Evolutionary conservation across 805 yeast species (phyloP).

Genomic region (Lachancea fermentati): DNA sequence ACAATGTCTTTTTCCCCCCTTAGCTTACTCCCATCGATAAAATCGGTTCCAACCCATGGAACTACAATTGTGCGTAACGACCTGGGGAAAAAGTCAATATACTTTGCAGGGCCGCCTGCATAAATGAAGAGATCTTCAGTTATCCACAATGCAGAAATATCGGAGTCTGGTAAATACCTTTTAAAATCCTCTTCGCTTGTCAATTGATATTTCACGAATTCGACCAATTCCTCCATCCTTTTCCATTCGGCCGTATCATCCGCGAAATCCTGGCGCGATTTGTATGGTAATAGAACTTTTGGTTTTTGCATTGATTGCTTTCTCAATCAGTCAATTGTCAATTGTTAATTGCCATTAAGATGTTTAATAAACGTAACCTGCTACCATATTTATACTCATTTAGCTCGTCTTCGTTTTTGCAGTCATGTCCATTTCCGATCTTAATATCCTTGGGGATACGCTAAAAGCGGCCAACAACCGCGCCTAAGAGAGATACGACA

Average conservation of each 20-base stretch:
- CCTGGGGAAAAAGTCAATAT: constrained; percentile 43
- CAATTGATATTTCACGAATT: constrained; percentile 37
- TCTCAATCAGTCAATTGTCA: neutral
- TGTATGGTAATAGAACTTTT: constrained; percentile 32
- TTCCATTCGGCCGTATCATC: constrained; percentile 42
- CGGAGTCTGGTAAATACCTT: constrained; percentile 35
- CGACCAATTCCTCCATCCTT: constrained; percentile 38
- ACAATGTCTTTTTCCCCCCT: constrained; percentile 40
- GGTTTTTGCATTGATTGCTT: constrained; percentile 9
- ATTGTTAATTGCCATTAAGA: too few relatives aligned
- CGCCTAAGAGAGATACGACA: neutral
- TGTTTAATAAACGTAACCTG: too few relatives aligned
- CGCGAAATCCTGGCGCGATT: constrained; percentile 41
- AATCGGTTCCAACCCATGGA: constrained; percentile 60
- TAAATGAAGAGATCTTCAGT: constrained; percentile 46
- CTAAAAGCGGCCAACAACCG: neutral
- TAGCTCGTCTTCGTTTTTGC: neutral
- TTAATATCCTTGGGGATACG: neutral
- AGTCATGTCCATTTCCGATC: neutral
- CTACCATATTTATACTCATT: neutral
- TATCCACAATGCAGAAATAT: constrained; percentile 49
- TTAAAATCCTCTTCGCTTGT: constrained; percentile 39
- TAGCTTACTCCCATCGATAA: constrained; percentile 42
- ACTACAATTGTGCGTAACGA: constrained; percentile 44
- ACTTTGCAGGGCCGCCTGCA: constrained; percentile 40